phyloP scores from a whole-genome alignment of 345 rosid species.

The Acer campestre region DNA sequence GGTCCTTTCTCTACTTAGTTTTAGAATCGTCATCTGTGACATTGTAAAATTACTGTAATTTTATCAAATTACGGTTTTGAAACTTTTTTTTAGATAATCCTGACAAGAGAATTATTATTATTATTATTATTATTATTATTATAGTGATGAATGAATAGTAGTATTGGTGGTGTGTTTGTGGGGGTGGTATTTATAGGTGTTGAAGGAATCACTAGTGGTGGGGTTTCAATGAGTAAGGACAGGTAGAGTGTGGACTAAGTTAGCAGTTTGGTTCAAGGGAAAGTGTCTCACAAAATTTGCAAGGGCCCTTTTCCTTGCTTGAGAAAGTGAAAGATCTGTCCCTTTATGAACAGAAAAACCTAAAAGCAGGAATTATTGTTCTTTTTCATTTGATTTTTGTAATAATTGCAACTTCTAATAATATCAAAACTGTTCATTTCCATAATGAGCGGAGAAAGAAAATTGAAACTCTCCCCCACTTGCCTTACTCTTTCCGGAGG shows the following conservation, averaged over 20 bases:
- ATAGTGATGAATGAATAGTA: neutral
- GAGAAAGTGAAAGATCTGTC: slow-evolving; percentile 2
- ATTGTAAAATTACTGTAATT: no score
- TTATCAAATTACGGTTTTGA: no score
- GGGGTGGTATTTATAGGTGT: neutral
- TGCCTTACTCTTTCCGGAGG: neutral
- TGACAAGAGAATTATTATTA: no score
- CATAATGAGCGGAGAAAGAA: neutral
- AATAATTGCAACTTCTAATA: neutral
- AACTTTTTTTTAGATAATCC: no score
- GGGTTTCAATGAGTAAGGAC: slow-evolving; percentile 15
- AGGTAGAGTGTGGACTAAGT: neutral
- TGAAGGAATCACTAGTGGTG: slow-evolving; percentile 13
- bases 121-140: no score
- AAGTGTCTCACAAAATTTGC: neutral
- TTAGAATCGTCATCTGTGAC: no score
- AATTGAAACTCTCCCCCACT: neutral
- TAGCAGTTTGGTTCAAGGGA: slow-evolving; percentile 12
- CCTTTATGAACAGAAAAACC: neutral
- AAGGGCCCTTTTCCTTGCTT: neutral
- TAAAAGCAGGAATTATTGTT: neutral
- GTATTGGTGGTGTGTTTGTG: neutral
- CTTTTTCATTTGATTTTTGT: neutral
- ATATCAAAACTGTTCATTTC: neutral
- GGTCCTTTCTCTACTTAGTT: no score